Conservation (phyloP, 768 basidiomycete species). For the Phlebiopsis gigantea region DNA sequence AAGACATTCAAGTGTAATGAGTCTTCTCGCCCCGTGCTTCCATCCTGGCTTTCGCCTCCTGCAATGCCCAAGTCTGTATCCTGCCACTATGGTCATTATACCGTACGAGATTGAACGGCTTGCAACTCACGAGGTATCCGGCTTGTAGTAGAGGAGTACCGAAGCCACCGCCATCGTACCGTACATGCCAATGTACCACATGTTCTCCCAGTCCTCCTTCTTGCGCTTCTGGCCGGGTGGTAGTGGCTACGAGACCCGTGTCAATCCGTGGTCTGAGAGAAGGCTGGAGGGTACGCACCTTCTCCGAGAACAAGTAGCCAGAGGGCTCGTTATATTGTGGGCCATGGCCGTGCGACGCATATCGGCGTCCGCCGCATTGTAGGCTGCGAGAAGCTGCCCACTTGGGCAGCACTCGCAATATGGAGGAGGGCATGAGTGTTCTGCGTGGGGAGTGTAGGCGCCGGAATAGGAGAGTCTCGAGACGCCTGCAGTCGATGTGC, state of each 20-base stretch:
- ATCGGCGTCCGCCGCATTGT: constrained; percentile 20
- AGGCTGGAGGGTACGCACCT: constrained; percentile 44
- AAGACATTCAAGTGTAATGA: constrained; percentile 44
- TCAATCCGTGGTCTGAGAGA: not conserved
- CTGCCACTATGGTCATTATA: constrained; percentile 33
- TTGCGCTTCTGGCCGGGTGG: constrained; percentile 79
- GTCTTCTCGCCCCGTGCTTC: constrained; percentile 89
- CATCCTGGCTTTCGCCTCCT: constrained; percentile 87
- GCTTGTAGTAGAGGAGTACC: constrained; percentile 85
- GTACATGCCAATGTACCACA: constrained; percentile 91
- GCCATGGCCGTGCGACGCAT: constrained; percentile 71
- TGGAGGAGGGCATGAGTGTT: constrained; percentile 38
- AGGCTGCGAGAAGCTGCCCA: constrained; percentile 28
- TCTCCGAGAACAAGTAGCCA: constrained; percentile 85
- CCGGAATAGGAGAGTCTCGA: not conserved
- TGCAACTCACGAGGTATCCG: constrained; percentile 76
- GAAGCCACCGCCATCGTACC: constrained; percentile 74
- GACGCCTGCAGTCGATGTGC: not conserved
- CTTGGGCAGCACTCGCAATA: constrained; percentile 38
- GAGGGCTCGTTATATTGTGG: constrained; percentile 87
- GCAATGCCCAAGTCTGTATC: constrained; percentile 88
- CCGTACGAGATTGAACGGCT: not conserved
- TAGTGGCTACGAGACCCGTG: constrained; percentile 47
- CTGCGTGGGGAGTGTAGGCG: constrained; percentile 1
- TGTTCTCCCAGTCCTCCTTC: constrained; percentile 86